Evolutionary conservation across 495 filamentous ascomycete species (phyloP).

Genomic region (Aspergillus diversus): DNA sequence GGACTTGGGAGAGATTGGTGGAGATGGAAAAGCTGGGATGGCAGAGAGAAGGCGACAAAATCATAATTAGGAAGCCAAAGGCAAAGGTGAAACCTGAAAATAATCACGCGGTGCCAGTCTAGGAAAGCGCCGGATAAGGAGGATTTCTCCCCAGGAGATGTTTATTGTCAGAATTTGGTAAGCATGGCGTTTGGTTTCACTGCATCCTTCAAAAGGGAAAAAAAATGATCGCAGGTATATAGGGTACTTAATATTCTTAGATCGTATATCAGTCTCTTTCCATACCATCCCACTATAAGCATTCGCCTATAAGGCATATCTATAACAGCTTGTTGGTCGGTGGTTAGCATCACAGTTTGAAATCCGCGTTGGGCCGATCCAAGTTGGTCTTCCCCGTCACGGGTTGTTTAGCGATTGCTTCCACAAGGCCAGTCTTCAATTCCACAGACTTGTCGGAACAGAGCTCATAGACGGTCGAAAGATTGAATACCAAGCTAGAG

Average conservation of each 20-base stretch:
- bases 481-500: slow-evolving; percentile 80
- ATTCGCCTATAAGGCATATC: background rate
- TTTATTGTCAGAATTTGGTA: slow-evolving; percentile 8
- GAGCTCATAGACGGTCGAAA: slow-evolving; percentile 89
- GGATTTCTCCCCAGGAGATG: background rate
- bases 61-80: slow-evolving; percentile 69
- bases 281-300: background rate
- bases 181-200: slow-evolving; percentile 21
- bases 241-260: slow-evolving; percentile 21
- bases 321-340: background rate
- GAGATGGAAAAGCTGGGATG: slow-evolving; percentile 74
- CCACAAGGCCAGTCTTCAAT: slow-evolving; percentile 70
- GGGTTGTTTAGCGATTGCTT: slow-evolving; percentile 62
- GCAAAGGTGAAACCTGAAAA: slow-evolving; percentile 39
- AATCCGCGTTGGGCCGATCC: slow-evolving; percentile 73
- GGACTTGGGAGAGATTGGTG: slow-evolving; percentile 73
- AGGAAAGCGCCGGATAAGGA: slow-evolving; percentile 22
- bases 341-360: slow-evolving; percentile 65
- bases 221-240: background rate
- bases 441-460: slow-evolving; percentile 74
- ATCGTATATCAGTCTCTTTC: slow-evolving; percentile 13
- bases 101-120: slow-evolving; percentile 24
- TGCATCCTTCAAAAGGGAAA: background rate
- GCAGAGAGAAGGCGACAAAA: slow-evolving; percentile 68
- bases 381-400: slow-evolving; percentile 54